phyloP scores from a whole-genome alignment of 352 stramenopile genomes.

The Phytophthora rubi region DNA sequence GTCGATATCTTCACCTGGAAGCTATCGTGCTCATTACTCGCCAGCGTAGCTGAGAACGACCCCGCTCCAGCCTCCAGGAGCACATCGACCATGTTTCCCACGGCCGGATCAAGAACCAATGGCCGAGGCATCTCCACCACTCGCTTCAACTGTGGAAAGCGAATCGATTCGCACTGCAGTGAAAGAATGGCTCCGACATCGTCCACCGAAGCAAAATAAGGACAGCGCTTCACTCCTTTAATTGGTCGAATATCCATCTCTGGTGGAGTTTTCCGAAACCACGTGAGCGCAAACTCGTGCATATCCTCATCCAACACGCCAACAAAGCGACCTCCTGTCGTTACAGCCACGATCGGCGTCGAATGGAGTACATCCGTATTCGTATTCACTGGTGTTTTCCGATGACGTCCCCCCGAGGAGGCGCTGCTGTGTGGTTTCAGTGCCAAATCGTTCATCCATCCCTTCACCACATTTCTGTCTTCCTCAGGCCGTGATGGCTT shows the following conservation, averaged over 20 bases:
- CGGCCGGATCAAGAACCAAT: constrained; percentile 63
- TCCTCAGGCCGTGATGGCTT: constrained; percentile 60
- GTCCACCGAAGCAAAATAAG: constrained; percentile 77
- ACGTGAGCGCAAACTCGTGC: constrained; percentile 65
- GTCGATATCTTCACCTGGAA: constrained; percentile 83
- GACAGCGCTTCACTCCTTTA: constrained; percentile 56
- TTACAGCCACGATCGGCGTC: constrained; percentile 63
- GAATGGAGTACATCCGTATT: constrained; percentile 48
- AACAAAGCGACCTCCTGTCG: constrained; percentile 53
- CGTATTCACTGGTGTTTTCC: constrained; percentile 27
- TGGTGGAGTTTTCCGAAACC: constrained; percentile 66
- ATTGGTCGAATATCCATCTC: constrained; percentile 71
- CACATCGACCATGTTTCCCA: constrained; percentile 75
- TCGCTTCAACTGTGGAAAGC: constrained; percentile 62
- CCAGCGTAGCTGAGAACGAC: constrained; percentile 80
- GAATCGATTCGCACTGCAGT: constrained; percentile 66
- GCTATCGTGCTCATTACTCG: constrained; percentile 79
- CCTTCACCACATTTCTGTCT: constrained; percentile 60
- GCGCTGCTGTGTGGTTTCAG: constrained; percentile 50
- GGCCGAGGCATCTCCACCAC: constrained; percentile 59
- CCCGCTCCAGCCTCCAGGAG: constrained; percentile 71
- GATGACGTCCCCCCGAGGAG: constrained; percentile 31
- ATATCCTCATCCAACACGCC: constrained; percentile 68
- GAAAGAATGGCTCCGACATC: constrained; percentile 67
- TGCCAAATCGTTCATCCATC: constrained; percentile 65